These are phyloP conservation scores for Phytophthora crassamura DNA, from an alignment of 352 stramenopile species.

Conservation along the genomic window DNA sequence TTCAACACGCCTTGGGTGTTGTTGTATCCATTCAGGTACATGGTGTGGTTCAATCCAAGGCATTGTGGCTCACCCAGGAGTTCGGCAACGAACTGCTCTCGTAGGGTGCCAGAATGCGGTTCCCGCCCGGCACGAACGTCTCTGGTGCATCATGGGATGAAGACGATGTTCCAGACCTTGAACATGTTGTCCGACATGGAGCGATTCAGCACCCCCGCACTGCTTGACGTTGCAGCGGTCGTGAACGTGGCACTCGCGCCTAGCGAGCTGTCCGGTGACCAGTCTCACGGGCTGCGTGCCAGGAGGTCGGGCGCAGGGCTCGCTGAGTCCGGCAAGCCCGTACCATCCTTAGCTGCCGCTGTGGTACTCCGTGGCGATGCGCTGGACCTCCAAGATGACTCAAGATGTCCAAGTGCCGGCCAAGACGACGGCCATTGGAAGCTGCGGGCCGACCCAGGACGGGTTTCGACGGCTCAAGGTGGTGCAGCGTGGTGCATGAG, in stretches of 20 bases:
- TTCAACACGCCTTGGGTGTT: conserved; percentile 56
- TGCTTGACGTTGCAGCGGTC: conserved; percentile 42
- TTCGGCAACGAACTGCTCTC: conserved; percentile 34
- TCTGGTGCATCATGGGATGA: conserved; percentile 69
- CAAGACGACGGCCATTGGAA: too few species aligned
- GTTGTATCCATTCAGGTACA: conserved; percentile 61
- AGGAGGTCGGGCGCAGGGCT: too few species aligned
- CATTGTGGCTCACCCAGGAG: conserved; percentile 41
- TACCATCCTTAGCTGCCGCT: too few species aligned
- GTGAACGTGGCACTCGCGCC: conserved; percentile 46
- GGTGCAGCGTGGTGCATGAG: too few species aligned
- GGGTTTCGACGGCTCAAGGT: too few species aligned
- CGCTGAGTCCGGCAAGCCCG: too few species aligned
- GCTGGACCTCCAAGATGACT: too few species aligned
- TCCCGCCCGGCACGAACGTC: conserved; percentile 64
- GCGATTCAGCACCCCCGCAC: conserved; percentile 51
- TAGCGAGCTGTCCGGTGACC: too few species aligned
- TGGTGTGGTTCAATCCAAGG: conserved; percentile 40
- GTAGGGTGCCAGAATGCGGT: conserved; percentile 16
- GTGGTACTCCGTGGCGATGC: too few species aligned
- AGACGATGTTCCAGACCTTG: conserved; percentile 73
- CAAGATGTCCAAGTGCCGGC: too few species aligned
- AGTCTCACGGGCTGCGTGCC: too few species aligned
- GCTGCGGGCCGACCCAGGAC: too few species aligned
- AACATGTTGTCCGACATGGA: conserved; percentile 59